phyloP scores from a whole-genome alignment of 371 early-diverging fungal genomes.

The Syncephalastrum monosporum region DNA sequence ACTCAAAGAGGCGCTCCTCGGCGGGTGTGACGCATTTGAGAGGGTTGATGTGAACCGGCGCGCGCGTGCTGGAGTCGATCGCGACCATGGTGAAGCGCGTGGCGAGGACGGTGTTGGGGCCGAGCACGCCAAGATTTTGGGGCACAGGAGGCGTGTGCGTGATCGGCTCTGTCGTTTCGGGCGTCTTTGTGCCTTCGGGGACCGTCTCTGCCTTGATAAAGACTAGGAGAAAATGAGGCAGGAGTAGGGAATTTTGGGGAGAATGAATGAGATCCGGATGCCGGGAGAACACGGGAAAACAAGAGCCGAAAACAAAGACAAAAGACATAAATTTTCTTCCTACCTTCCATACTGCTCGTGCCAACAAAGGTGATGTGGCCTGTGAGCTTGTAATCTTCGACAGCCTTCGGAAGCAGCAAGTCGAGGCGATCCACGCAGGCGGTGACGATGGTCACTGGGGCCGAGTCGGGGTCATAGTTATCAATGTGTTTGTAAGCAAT shows the following conservation, averaged over 20 bases:
- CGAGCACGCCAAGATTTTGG: constrained; percentile 12
- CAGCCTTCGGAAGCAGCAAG: constrained; percentile 61
- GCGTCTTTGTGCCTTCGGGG: constrained; percentile 1
- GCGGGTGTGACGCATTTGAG: constrained; percentile 69
- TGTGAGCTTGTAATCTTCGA: constrained; percentile 72
- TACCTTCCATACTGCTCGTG: constrained; percentile 85
- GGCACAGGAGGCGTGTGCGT: neutral
- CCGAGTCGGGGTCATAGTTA: constrained; percentile 44
- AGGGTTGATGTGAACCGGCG: constrained; percentile 75
- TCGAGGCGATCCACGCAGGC: constrained; percentile 90
- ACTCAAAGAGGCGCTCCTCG: constrained; percentile 70
- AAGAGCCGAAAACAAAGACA: too few relatives aligned
- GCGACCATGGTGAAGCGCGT: constrained; percentile 95
- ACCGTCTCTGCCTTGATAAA: constrained; percentile 18
- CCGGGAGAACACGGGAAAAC: too few relatives aligned
- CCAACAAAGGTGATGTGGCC: constrained; percentile 89
- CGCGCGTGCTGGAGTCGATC: constrained; percentile 68
- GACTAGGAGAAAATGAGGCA: constrained; percentile 1
- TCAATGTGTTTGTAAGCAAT: constrained; percentile 77
- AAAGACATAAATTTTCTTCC: too few relatives aligned
- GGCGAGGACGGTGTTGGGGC: constrained; percentile 61
- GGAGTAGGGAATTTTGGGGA: neutral
- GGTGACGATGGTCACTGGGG: constrained; percentile 80
- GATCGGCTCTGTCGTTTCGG: constrained; percentile 2
- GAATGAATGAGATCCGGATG: too few relatives aligned